These are phyloP conservation scores for Takashimella tepidaria DNA, from an alignment of 1,284 basidiomycete genomes.

Conservation along the genomic window DNA sequence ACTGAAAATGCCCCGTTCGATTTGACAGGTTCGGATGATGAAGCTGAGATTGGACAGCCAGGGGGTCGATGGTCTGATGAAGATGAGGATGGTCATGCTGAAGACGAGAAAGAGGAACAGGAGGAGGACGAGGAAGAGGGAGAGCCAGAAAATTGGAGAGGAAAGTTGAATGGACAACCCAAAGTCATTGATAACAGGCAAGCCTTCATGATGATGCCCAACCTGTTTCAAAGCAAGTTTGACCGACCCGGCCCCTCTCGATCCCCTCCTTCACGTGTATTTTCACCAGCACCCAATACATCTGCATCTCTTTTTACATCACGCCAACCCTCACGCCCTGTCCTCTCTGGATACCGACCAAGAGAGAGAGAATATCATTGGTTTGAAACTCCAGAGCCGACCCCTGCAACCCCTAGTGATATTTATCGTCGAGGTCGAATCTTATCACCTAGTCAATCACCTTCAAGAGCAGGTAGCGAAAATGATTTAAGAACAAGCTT, in stretches of 20 bases:
- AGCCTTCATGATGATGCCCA: background rate
- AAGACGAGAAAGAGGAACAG: too few relatives aligned
- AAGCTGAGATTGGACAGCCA: background rate
- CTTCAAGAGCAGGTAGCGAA: too few relatives aligned
- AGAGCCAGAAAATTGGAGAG: background rate
- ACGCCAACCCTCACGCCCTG: too few relatives aligned
- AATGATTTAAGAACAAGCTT: too few relatives aligned
- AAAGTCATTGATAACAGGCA: background rate
- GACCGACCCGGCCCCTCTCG: background rate
- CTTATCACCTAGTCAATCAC: too few relatives aligned
- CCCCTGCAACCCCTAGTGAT: too few relatives aligned
- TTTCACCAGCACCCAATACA: background rate
- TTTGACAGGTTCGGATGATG: slow-evolving; percentile 6
- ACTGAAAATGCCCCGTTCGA: slow-evolving; percentile 7
- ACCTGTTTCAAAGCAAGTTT: background rate
- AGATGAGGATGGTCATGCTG: background rate
- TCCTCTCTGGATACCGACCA: too few relatives aligned
- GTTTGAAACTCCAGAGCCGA: too few relatives aligned
- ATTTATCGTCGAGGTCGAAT: too few relatives aligned
- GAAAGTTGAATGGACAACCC: background rate
- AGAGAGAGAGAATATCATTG: too few relatives aligned
- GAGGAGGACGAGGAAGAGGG: too few relatives aligned
- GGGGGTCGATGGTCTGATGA: background rate
- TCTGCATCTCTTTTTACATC: too few relatives aligned
- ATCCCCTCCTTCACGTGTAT: background rate